Conservation (phyloP, 2,329 filamentous ascomycete species). For the Diaporthe sp. region DNA sequence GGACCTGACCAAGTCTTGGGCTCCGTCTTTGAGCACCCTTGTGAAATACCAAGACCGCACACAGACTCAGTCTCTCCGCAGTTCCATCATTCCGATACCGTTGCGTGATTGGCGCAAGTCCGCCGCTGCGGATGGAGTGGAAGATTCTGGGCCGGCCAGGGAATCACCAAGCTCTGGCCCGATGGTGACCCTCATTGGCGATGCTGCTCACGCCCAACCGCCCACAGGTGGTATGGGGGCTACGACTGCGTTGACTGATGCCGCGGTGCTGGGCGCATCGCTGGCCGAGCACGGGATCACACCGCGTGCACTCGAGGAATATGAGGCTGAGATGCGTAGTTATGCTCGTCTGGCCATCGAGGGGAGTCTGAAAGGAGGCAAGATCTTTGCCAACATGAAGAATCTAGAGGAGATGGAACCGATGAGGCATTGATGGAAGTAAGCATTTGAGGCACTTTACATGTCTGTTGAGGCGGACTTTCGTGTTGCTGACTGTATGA, state of each 20-base stretch:
- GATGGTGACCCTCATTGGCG: slow-evolving; percentile 10
- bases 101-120: neutral
- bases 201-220: slow-evolving; percentile 9
- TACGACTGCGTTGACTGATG: neutral
- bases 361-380: neutral
- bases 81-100: neutral
- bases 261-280: neutral
- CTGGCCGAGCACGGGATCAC: neutral
- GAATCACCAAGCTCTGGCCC: neutral
- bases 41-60: slow-evolving; percentile 2
- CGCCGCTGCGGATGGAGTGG: neutral
- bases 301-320: neutral
- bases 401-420: slow-evolving; percentile 1
- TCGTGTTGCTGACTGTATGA: neutral
- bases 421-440: neutral
- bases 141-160: neutral
- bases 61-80: neutral
- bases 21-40: neutral
- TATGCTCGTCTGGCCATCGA: neutral
- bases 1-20: slow-evolving; percentile 8
- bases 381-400: neutral
- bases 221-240: slow-evolving; percentile 1
- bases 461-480: neutral
- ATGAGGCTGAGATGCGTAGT: slow-evolving; percentile 2
- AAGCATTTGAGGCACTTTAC: neutral